phyloP scores from a whole-genome alignment of 768 basidiomycete species.

The Suillus sp. region DNA sequence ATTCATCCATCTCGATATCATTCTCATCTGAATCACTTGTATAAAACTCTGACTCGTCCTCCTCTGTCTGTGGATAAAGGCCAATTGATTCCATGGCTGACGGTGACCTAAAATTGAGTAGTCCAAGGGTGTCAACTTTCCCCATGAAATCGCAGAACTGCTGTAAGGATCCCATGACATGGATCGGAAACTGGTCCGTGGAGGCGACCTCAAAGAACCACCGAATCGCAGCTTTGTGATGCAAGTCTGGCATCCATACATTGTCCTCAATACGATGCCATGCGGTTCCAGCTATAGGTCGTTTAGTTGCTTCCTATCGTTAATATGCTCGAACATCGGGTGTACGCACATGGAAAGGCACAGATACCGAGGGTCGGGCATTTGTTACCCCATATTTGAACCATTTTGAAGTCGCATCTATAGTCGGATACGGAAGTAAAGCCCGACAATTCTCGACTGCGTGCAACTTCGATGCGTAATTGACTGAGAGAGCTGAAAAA shows the following conservation, averaged over 20 bases:
- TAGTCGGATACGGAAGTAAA: neutral
- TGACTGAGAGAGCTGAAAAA: neutral
- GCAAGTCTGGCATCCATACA: constrained; percentile 14
- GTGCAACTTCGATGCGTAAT: neutral
- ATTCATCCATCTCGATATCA: constrained; percentile 6
- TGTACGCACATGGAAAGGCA: constrained; percentile 15
- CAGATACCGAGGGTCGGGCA: constrained; percentile 11
- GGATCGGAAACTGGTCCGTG: constrained; percentile 1
- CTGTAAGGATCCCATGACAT: neutral
- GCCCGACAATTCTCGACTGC: neutral
- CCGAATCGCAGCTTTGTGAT: neutral
- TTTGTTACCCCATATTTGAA: constrained; percentile 9
- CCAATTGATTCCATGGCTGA: neutral
- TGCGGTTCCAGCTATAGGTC: constrained; percentile 9
- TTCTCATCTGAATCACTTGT: neutral
- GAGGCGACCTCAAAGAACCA: constrained; percentile 5
- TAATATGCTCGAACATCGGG: neutral
- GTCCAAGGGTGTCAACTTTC: constrained; percentile 4
- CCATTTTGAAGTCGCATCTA: constrained; percentile 3
- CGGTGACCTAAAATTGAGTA: constrained; percentile 3
- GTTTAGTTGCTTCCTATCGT: neutral
- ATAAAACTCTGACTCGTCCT: constrained; percentile 1
- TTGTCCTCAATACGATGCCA: constrained; percentile 15
- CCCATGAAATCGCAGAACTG: neutral
- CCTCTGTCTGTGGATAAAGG: neutral